Conservation (phyloP, 139 green algal genomes). For the Deuterostichococcus epilithicus region DNA sequence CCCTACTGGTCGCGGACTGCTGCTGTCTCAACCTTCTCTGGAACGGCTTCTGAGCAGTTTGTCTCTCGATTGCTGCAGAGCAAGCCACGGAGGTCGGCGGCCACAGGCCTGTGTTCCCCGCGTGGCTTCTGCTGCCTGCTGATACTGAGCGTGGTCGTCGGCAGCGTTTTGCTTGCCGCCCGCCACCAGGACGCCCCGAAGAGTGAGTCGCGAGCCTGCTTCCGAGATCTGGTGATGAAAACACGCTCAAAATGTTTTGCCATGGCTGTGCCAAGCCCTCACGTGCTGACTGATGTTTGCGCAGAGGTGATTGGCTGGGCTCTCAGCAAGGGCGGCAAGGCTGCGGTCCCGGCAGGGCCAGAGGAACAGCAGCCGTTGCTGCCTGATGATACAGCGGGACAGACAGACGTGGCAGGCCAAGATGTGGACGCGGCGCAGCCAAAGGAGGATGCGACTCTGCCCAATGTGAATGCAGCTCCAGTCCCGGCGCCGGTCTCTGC, state of each 20-base stretch:
- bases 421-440: too few species aligned
- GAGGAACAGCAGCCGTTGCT: not conserved
- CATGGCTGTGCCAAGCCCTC: too few species aligned
- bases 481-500: too few species aligned
- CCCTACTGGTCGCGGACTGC: too few species aligned
- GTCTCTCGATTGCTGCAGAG: too few species aligned
- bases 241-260: not conserved
- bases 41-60: too few species aligned
- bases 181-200: not conserved
- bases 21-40: too few species aligned
- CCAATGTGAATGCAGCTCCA: not conserved
- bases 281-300: not conserved
- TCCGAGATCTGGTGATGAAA: too few species aligned
- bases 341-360: too few species aligned
- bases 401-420: not conserved
- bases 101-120: not conserved
- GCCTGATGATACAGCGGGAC: not conserved
- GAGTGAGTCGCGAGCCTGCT: not conserved
- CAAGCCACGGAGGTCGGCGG: not conserved
- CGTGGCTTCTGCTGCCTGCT: not conserved
- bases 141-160: not conserved
- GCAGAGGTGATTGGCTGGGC: conserved; percentile 1
- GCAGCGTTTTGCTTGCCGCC: not conserved
- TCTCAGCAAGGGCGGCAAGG: not conserved
- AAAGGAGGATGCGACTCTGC: too few species aligned